phyloP scores from a whole-genome alignment of 805 yeast species.

The Saccharomycopsis selenospora region DNA sequence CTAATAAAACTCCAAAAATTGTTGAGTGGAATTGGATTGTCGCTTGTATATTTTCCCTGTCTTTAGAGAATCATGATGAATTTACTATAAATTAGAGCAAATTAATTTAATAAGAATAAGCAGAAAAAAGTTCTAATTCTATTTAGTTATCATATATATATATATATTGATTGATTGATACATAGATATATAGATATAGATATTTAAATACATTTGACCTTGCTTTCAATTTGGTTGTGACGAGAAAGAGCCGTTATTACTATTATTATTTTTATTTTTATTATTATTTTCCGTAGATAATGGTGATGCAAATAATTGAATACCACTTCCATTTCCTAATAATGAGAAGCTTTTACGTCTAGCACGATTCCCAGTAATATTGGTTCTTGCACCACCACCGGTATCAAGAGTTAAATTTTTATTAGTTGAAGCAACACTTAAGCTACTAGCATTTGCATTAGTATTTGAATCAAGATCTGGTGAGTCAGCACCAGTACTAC shows the following conservation, averaged over 20 bases:
- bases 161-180: too few species aligned
- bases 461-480: background rate
- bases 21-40: slow-evolving; percentile 66
- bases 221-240: too few species aligned
- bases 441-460: too few species aligned
- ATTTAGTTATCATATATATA: too few species aligned
- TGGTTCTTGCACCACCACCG: background rate
- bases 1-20: slow-evolving; percentile 27
- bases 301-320: background rate
- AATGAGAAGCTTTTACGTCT: background rate
- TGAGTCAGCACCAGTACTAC: background rate
- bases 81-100: slow-evolving; percentile 17
- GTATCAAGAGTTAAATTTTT: too few species aligned
- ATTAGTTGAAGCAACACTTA: too few species aligned
- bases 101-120: slow-evolving; percentile 15
- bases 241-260: background rate
- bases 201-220: too few species aligned
- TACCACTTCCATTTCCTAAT: background rate
- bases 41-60: slow-evolving; percentile 43
- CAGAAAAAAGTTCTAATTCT: too few species aligned
- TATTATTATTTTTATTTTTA: background rate
- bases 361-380: background rate
- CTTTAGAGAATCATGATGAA: slow-evolving; percentile 15
- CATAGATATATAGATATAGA: too few species aligned
- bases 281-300: background rate